phyloP scores from a whole-genome alignment of 306 rosid species.

The Boehmeria nivea region DNA sequence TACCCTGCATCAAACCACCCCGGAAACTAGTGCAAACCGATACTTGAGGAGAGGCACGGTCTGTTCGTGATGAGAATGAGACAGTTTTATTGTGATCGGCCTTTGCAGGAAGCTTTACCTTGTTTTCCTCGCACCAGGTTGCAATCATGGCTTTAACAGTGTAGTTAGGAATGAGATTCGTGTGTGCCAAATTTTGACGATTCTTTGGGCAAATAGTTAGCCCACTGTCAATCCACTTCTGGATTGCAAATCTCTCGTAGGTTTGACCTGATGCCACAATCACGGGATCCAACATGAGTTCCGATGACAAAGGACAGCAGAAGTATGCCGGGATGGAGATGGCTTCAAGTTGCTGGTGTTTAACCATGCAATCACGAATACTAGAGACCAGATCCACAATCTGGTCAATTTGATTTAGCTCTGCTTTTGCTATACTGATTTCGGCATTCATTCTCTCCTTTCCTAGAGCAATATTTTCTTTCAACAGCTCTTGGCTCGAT shows the following conservation, averaged over 20 bases:
- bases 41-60: slow-evolving; percentile 30
- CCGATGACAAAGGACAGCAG: slow-evolving; percentile 79
- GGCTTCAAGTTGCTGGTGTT: slow-evolving; percentile 36
- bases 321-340: slow-evolving; percentile 68
- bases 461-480: slow-evolving; percentile 76
- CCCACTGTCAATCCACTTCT: slow-evolving; percentile 81
- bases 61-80: slow-evolving; percentile 28
- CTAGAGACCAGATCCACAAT: slow-evolving; percentile 57
- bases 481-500: slow-evolving; percentile 69
- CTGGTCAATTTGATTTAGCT: slow-evolving; percentile 45
- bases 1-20: slow-evolving; percentile 28
- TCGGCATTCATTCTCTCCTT: slow-evolving; percentile 64
- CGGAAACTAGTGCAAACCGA: slow-evolving; percentile 35
- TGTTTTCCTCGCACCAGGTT: slow-evolving; percentile 86
- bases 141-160: slow-evolving; percentile 89
- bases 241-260: slow-evolving; percentile 67
- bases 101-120: slow-evolving; percentile 34
- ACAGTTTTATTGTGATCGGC: slow-evolving; percentile 24
- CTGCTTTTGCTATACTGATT: slow-evolving; percentile 44
- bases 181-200: slow-evolving; percentile 57
- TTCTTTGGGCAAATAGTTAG: slow-evolving; percentile 80
- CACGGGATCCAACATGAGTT: slow-evolving; percentile 88
- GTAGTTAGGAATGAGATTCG: slow-evolving; percentile 73
- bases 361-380: slow-evolving; percentile 57
- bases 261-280: slow-evolving; percentile 97